Conservation (phyloP, 1,284 basidiomycete genomes). For the Marasmius oreades region DNA sequence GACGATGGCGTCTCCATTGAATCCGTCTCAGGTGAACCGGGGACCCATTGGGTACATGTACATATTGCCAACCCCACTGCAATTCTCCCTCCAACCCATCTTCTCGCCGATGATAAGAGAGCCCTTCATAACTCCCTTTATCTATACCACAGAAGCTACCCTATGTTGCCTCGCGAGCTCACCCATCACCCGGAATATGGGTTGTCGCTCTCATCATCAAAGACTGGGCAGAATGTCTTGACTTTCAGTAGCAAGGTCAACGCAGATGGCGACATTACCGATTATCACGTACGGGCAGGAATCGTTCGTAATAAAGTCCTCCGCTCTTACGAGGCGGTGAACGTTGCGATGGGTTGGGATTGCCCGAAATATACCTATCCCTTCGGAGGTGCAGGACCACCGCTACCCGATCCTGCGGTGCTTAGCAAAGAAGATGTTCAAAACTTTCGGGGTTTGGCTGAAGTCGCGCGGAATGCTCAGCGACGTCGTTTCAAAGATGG, state of each 20-base stretch:
- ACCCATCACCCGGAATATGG: conserved; percentile 59
- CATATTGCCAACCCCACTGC: conserved; percentile 95
- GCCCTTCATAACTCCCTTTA: conserved; percentile 54
- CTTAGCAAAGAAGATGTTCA: conserved; percentile 22
- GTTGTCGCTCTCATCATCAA: conserved; percentile 49
- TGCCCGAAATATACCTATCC: conserved; percentile 33
- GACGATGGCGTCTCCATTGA: conserved; percentile 95
- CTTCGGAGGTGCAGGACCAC: conserved; percentile 33
- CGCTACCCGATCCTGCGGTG: neutral
- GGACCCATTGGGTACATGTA: conserved; percentile 76
- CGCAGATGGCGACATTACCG: conserved; percentile 59
- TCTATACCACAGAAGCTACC: conserved; percentile 59
- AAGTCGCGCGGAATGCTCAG: conserved; percentile 27
- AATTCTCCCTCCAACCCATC: conserved; percentile 68
- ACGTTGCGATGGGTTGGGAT: conserved; percentile 46
- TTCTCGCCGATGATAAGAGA: conserved; percentile 54
- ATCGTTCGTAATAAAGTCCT: conserved; percentile 67
- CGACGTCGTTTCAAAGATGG: conserved; percentile 22
- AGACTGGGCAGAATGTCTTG: conserved; percentile 53
- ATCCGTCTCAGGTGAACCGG: conserved; percentile 39
- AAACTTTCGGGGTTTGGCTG: conserved; percentile 39
- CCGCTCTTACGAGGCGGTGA: conserved; percentile 70
- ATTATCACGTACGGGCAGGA: conserved; percentile 70
- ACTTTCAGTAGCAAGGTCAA: conserved; percentile 79
- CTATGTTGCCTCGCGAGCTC: conserved; percentile 64